phyloP scores from a whole-genome alignment of 331 rosid genomes.

The Erythrophleum ivorense region DNA sequence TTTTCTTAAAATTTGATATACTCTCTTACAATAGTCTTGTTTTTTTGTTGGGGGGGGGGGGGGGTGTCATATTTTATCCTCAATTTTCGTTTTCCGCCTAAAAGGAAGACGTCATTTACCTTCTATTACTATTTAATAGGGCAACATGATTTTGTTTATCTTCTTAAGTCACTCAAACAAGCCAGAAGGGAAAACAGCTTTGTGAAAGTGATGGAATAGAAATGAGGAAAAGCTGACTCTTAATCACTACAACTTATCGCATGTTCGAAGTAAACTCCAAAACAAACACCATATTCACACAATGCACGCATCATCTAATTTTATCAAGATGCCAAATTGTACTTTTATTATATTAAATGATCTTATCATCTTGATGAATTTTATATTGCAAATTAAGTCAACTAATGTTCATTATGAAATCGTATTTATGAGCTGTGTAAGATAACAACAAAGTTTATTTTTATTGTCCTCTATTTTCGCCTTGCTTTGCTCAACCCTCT shows the following conservation, averaged over 20 bases:
- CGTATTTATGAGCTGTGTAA: not conserved
- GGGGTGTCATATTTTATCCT: too few relatives aligned
- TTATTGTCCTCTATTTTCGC: not conserved
- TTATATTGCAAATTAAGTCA: not conserved
- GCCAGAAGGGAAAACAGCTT: not conserved
- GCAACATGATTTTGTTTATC: not conserved
- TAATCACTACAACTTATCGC: not conserved
- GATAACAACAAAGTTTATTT: not conserved
- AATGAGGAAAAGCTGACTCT: not conserved
- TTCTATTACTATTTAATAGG: not conserved
- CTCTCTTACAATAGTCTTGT: too few relatives aligned
- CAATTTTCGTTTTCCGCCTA: too few relatives aligned
- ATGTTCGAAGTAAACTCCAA: not conserved
- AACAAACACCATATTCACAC: not conserved
- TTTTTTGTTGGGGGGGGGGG: too few relatives aligned
- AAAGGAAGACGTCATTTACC: not conserved
- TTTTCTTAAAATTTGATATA: too few relatives aligned
- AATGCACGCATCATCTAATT: not conserved
- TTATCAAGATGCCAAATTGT: not conserved
- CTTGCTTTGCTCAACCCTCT: not conserved
- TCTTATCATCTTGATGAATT: not conserved
- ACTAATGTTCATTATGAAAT: not conserved
- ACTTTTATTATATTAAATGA: not conserved
- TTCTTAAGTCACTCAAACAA: not conserved
- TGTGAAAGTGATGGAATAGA: not conserved